phyloP scores from a whole-genome alignment of 306 rosid genomes.

The Rubus idaeus region DNA sequence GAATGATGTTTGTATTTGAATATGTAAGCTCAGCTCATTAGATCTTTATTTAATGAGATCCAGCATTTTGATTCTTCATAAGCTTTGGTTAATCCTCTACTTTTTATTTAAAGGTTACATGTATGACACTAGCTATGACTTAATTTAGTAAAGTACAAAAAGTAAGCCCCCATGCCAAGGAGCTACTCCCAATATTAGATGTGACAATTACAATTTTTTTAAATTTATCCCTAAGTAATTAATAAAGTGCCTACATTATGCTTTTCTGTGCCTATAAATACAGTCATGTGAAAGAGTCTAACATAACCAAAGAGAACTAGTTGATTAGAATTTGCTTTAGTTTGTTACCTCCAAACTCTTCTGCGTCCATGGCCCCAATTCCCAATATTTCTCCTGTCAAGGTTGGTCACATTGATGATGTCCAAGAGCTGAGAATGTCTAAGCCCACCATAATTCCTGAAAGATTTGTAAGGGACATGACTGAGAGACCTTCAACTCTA shows the following conservation, averaged over 20 bases:
- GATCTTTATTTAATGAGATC: background rate
- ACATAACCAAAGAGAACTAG: constrained; percentile 11
- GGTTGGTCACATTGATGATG: constrained; percentile 89
- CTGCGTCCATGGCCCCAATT: constrained; percentile 65
- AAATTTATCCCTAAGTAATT: background rate
- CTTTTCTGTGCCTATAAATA: constrained; percentile 56
- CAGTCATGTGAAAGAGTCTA: constrained; percentile 17
- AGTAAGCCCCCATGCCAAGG: constrained; percentile 24
- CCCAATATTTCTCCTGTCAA: constrained; percentile 44
- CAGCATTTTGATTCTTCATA: background rate
- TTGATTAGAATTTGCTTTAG: constrained; percentile 14
- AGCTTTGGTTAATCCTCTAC: background rate
- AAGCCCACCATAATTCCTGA: constrained; percentile 68
- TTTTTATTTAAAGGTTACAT: no score
- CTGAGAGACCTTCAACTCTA: constrained; percentile 63
- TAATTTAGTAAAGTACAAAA: constrained; percentile 21
- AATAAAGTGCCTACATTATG: constrained; percentile 23
- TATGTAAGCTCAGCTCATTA: background rate
- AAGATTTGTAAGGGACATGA: constrained; percentile 76
- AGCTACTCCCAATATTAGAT: constrained; percentile 16
- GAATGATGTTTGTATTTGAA: background rate
- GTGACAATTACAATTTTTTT: background rate
- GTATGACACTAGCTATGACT: background rate
- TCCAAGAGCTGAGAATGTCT: constrained; percentile 78
- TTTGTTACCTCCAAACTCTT: constrained; percentile 6